Conservation (phyloP, 331 rosid genomes). For the Prunus yedoensis region DNA sequence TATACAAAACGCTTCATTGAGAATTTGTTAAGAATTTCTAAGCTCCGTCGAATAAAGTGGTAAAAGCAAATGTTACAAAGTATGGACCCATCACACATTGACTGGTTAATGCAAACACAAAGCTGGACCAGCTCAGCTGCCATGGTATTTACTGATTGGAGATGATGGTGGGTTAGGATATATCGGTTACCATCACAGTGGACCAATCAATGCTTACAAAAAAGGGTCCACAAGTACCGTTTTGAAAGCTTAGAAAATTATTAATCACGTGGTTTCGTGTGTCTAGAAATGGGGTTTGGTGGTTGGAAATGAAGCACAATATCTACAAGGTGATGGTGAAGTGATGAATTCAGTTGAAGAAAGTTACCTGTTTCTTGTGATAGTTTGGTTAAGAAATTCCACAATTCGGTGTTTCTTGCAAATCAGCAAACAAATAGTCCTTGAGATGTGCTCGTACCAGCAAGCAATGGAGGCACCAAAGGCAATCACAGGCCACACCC, state of each 20-base stretch:
- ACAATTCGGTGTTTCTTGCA: constrained; percentile 89
- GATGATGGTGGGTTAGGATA: background rate
- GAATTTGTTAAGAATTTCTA: too few species aligned
- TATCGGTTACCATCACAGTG: background rate
- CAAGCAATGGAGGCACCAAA: constrained; percentile 84
- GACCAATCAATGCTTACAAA: constrained; percentile 3
- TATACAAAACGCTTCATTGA: too few species aligned
- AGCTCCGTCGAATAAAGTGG: background rate
- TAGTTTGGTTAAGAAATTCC: constrained; percentile 71
- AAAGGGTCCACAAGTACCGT: constrained; percentile 1
- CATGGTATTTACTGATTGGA: background rate
- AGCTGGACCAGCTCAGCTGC: background rate
- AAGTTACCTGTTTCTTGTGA: constrained; percentile 80
- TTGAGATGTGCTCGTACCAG: constrained; percentile 89
- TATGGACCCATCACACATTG: background rate
- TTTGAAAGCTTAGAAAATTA: background rate
- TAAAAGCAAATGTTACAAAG: too few species aligned
- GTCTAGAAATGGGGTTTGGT: background rate
- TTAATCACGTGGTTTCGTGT: background rate
- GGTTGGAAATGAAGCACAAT: background rate
- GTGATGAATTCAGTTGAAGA: background rate
- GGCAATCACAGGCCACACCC: constrained; percentile 80
- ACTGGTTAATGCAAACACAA: background rate
- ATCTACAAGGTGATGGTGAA: background rate
- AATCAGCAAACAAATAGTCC: constrained; percentile 75